Conservation (phyloP, 1,139 yeast species). For the Saccharomyces hybrid region DNA sequence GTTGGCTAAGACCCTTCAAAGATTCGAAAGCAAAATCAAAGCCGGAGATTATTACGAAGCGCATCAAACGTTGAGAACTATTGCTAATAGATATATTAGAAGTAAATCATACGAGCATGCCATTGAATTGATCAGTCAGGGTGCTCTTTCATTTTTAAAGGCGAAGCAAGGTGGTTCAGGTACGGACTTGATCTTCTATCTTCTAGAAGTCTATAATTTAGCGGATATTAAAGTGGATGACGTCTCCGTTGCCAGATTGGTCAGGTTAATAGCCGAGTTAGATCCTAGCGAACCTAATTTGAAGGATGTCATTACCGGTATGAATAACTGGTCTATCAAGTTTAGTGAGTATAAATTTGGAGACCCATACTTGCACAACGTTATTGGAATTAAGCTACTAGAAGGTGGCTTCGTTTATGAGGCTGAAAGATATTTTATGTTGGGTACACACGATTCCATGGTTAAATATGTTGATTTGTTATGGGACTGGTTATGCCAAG, state of each 20-base stretch:
- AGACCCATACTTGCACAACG: slow-evolving; percentile 66
- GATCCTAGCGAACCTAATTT: slow-evolving; percentile 56
- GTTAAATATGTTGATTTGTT: slow-evolving; percentile 47
- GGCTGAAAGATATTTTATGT: slow-evolving; percentile 55
- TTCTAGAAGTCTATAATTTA: slow-evolving; percentile 59
- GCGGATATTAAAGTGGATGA: slow-evolving; percentile 41
- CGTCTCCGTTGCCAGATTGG: slow-evolving; percentile 35
- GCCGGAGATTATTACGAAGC: slow-evolving; percentile 86
- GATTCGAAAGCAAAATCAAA: slow-evolving; percentile 63
- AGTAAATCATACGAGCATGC: slow-evolving; percentile 63
- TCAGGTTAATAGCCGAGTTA: slow-evolving; percentile 29
- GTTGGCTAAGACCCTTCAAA: slow-evolving; percentile 50
- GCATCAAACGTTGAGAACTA: slow-evolving; percentile 85
- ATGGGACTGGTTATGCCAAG: slow-evolving; percentile 46
- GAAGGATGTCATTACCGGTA: slow-evolving; percentile 56
- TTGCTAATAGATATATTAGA: slow-evolving; percentile 75
- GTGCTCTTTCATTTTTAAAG: slow-evolving; percentile 58
- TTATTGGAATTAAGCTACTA: slow-evolving; percentile 61
- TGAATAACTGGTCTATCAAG: slow-evolving; percentile 57
- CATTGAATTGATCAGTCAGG: slow-evolving; percentile 61
- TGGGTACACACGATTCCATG: slow-evolving; percentile 60
- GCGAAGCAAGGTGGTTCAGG: slow-evolving; percentile 75
- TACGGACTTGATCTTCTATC: slow-evolving; percentile 65
- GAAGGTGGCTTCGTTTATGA: slow-evolving; percentile 36
- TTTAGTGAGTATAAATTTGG: slow-evolving; percentile 51